Percentiles rank a stretch among this genome's conserved stretches.
Conservation (phyloP, 2,329 filamentous ascomycete species). For the Aspergillus amoenus region DNA sequence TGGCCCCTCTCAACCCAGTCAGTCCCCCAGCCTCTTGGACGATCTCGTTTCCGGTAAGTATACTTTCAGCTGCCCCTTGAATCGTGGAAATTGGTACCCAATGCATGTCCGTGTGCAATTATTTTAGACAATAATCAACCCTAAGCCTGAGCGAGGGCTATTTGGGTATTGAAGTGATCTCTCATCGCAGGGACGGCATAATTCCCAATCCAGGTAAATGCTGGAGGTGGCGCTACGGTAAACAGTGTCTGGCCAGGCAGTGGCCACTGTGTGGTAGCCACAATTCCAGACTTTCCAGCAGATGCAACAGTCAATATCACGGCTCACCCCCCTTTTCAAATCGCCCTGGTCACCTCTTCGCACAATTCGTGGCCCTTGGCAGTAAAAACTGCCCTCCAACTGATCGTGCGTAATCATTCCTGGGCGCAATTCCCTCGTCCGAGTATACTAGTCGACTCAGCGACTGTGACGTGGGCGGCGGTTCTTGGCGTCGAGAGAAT, state of each 20-base stretch:
- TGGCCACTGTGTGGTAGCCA: background rate
- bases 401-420: background rate
- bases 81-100: conserved; percentile 2
- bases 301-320: background rate
- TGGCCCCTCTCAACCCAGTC: conserved; percentile 8
- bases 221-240: background rate
- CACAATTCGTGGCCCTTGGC: background rate
- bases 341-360: background rate
- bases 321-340: background rate
- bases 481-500: conserved; percentile 5
- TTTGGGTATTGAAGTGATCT: background rate
- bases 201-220: background rate
- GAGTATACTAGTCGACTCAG: background rate
- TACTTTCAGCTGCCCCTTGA: conserved; percentile 12
- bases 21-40: conserved; percentile 15
- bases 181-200: background rate
- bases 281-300: background rate
- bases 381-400: background rate
- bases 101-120: background rate
- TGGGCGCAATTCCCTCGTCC: background rate
- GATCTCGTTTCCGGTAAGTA: conserved; percentile 12
- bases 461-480: conserved; percentile 17
- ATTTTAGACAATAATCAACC: background rate
- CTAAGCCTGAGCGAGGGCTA: too few relatives aligned
- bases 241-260: background rate